Percentiles rank a stretch among this genome's conserved stretches.
These are phyloP conservation scores for Aspergillus fructus DNA, from an alignment of 2,329 filamentous ascomycete genomes.

Conservation along the genomic window DNA sequence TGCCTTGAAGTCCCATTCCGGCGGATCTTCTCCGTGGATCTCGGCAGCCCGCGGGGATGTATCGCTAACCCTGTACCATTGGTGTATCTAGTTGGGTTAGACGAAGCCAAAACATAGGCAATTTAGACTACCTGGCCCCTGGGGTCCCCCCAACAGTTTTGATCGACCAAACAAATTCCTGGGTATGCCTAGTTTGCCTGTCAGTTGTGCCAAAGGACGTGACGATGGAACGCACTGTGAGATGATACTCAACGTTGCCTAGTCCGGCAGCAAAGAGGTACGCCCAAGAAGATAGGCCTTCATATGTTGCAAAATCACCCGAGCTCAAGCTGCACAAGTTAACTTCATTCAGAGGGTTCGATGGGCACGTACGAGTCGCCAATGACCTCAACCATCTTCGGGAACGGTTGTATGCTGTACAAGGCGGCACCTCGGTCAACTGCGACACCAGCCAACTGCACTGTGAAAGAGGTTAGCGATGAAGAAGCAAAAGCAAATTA, in stretches of 20 bases:
- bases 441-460: conserved; percentile 56
- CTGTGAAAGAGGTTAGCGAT: conserved; percentile 27
- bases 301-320: conserved; percentile 55
- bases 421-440: conserved; percentile 47
- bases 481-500: not conserved
- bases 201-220: not conserved
- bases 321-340: conserved; percentile 51
- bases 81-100: conserved; percentile 39
- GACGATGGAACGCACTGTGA: conserved; percentile 39
- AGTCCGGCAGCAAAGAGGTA: conserved; percentile 59
- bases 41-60: conserved; percentile 48
- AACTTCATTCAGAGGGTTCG: conserved; percentile 26
- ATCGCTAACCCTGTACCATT: conserved; percentile 60
- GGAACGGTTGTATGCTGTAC: conserved; percentile 35
- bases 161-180: conserved; percentile 58
- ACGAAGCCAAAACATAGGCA: not conserved
- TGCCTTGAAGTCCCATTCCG: conserved; percentile 26
- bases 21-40: conserved; percentile 39
- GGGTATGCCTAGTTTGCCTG: conserved; percentile 43
- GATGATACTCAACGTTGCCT: conserved; percentile 58
- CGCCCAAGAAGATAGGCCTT: conserved; percentile 57
- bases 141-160: conserved; percentile 55
- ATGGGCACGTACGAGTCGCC: conserved; percentile 37
- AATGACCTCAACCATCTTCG: conserved; percentile 44
- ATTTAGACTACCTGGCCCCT: conserved; percentile 40